phyloP scores from a whole-genome alignment of 2,329 filamentous ascomycete genomes.

The Plectosphaerella cucumerina region DNA sequence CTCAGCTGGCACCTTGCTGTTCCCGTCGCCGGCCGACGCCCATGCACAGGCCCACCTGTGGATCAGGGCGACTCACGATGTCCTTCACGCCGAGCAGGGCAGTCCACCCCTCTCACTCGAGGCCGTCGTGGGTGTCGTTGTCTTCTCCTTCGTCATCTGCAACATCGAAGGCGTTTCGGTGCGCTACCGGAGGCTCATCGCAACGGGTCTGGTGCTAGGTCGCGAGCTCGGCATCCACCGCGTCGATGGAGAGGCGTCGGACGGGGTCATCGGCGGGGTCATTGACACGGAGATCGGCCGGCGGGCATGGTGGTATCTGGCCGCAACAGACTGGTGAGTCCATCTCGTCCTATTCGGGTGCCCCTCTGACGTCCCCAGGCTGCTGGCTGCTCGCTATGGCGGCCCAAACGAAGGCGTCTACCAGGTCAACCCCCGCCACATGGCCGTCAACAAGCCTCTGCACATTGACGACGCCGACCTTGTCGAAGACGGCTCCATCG shows the following conservation, averaged over 20 bases:
- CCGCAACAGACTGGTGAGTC: conserved; percentile 35
- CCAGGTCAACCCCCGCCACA: conserved; percentile 31
- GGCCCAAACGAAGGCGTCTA: conserved; percentile 40
- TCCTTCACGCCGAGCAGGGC: conserved; percentile 1
- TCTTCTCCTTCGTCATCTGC: conserved; percentile 20
- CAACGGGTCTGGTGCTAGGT: conserved; percentile 3
- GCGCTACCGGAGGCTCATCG: conserved; percentile 16
- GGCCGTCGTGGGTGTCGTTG: conserved; percentile 18
- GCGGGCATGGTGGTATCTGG: conserved; percentile 38
- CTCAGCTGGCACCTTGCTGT: neutral
- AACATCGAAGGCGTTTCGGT: conserved; percentile 21
- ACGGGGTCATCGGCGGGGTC: conserved; percentile 11
- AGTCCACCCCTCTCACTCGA: conserved; percentile 11
- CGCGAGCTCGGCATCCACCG: conserved; percentile 27
- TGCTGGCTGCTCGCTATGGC: conserved; percentile 29
- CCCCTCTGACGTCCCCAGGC: conserved; percentile 17
- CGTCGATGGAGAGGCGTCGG: conserved; percentile 21
- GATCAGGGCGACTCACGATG: conserved; percentile 6
- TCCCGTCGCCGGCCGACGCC: neutral
- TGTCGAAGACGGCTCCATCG: conserved; percentile 10
- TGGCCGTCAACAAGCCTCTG: conserved; percentile 31
- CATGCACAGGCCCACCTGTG: conserved; percentile 5
- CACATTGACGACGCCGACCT: conserved; percentile 37
- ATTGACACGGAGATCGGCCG: conserved; percentile 30
- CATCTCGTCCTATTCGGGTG: neutral